These are phyloP conservation scores for Ophiostoma quercus DNA, from an alignment of 2,329 filamentous ascomycete species.

Conservation along the genomic window DNA sequence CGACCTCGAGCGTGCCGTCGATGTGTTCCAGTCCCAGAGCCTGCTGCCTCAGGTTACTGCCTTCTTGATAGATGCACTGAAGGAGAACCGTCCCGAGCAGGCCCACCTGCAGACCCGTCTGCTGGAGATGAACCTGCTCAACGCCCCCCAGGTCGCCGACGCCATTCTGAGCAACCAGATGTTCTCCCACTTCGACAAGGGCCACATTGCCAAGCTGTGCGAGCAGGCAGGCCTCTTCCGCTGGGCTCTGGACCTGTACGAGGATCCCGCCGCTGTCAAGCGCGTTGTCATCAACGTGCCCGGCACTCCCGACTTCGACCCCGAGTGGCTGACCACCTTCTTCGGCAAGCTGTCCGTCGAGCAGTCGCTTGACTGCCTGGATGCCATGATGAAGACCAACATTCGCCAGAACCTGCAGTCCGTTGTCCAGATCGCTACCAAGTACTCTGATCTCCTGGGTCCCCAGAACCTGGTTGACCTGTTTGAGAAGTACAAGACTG, in stretches of 20 bases:
- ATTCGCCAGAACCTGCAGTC: conserved; percentile 95
- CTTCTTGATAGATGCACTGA: conserved; percentile 93
- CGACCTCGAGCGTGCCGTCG: conserved; percentile 89
- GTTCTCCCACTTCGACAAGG: conserved; percentile 95
- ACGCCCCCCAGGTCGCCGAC: conserved; percentile 94
- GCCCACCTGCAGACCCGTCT: conserved; percentile 88
- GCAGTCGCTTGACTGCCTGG: conserved; percentile 86
- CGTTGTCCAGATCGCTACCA: conserved; percentile 92
- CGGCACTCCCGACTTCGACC: conserved; percentile 74
- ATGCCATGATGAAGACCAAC: conserved; percentile 94
- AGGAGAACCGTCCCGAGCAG: conserved; percentile 92
- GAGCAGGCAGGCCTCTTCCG: conserved; percentile 85
- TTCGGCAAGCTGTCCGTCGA: conserved; percentile 94
- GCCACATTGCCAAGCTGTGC: conserved; percentile 81
- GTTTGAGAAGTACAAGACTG: conserved; percentile 95
- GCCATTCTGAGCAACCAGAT: conserved; percentile 97
- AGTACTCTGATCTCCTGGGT: conserved; percentile 93
- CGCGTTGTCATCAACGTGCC: conserved; percentile 79
- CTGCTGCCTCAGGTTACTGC: conserved; percentile 97
- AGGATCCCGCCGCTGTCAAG: conserved; percentile 85
- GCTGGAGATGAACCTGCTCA: conserved; percentile 95
- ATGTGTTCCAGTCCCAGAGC: conserved; percentile 96
- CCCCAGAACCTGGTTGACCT: conserved; percentile 84
- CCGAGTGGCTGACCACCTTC: conserved; percentile 87
- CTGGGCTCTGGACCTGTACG: conserved; percentile 88